Base-by-base conservation (phyloP, 2,329 filamentous ascomycete species). In the Hirsutella minnesotensis region DNA sequence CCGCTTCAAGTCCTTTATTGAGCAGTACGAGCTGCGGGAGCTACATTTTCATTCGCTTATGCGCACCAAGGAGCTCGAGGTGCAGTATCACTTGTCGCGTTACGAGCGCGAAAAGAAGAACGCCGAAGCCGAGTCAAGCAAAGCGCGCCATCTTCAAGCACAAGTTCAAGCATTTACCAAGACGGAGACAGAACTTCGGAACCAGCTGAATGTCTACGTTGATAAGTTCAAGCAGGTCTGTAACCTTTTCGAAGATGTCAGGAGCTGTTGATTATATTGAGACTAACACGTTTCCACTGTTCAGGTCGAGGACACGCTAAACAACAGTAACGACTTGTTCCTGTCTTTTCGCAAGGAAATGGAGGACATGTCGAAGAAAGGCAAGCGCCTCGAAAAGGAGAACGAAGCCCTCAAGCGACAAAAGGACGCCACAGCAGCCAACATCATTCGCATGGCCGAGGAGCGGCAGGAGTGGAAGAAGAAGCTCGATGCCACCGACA, bases 291-390 rank as follows among this genome's bases (percentile, higher is more conserved):
- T 8, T n/a, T 5, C 19, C 10, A 24, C 21, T 12, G 15, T 20
- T 48, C 53, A 96, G 90, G 90, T 96, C 60, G 90, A 96, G 75
- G 92, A 96, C 65, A 96, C 90, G 31, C 75, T 96, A 41, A 96
- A 95, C 66, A 96, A 95, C 61, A 95, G 87, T 64, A 96, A 96
- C 68, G 92, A 96, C 60, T 71, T 96, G 42, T 96, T 96, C 64
- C 70, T 95, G 52, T 95, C 92, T 1, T 96, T 96, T 66, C 79
- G 90, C 43, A 95, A 95, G 67, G 92, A 96, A 65, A 96, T 96
- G 89, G 92, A 96, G 65, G 92, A 96, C 58, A 96, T 96, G 89
- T 95, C 89, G 1, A 95, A 95, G 69, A 96, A 96, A 69, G 95
- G 90, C 5, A 95, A 95, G 65, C 82, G 88, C 21, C 71, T 98